Base-by-base conservation (phyloP, 2,329 filamentous ascomycete species). In the Aspergillus amoenus region DNA sequence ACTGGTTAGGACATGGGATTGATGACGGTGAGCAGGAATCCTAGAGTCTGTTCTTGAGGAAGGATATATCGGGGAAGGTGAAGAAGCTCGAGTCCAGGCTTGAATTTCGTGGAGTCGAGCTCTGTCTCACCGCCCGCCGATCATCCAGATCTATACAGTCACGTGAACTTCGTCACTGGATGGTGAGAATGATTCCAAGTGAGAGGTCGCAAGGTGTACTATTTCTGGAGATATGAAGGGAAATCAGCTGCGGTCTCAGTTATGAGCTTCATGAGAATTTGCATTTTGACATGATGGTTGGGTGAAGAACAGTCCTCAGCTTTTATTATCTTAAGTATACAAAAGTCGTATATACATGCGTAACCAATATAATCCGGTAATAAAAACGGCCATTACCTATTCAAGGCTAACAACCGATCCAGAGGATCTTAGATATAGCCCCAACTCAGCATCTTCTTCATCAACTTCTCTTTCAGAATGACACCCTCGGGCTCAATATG, bases 401-500 rank as follows among this genome's bases (percentile, higher is more conserved):
- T 11, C 27, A 30, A 30, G 1, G 9, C 27, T 4, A 11, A 30
- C 27, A 1, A 11, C 8, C 27, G 9, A 30, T 30, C 9, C 9
- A 21, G 21, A 13, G 13, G 15, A 12, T n/a, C 34, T 37, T 37
- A 37, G 15, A 37, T 37, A 15, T 37, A 37, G 4, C 34, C 34
- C 34, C 34, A 37, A 7, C 34, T 44, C 41, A 15, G 27, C 52
- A 57, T 55, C 49, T 59, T 67, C 32, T 39, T 45, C 56, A 72
- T 44, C 48, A 75, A 43, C 18, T 66, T 61, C 27, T 61, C 52
- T 61, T 67, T 68, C 3, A 69, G 59, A 44, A 53, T 49, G 17
- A 50, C 18, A 53, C 69, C 66, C 6, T 61, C 27, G 1, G 34
- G 9, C 0, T 69, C 66, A n/a, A 75, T 62, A 27, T 70, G 67